Evolutionary conservation across 2,329 filamentous ascomycete species (phyloP), one percentile per base, ranked within the genome.

Genomic region (Pseudopyricularia cyperi): DNA sequence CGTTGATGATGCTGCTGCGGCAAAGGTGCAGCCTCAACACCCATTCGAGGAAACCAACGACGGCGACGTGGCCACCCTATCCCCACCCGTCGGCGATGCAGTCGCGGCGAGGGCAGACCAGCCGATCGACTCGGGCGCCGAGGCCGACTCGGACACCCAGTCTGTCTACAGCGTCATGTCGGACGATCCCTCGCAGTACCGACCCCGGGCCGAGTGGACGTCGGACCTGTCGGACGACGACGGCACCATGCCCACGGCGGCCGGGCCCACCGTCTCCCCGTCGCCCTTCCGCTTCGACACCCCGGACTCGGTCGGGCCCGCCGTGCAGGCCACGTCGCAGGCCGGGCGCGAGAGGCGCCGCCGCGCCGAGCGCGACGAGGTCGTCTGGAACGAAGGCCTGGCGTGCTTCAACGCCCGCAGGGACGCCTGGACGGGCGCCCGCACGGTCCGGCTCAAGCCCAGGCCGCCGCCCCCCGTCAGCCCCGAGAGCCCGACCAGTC

Each of bases 401-500:
- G 77, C 82, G n/a, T 85, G 85, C 63, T 97, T 88, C 67, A 78
- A 83, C 54, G 79, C 83, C 30, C 75, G 87, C 54, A 77, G 90
- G 48, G 82, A 95, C 67, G 82, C 81, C 7, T 97, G 91, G 91
- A 91, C 89, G 1, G 84, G 86, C 32, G 90, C 89, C 32, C 77
- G 77, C 56, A 75, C 71, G 11, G 77, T 76, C 34, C 75, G 75
- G 47, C 65, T 80, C 47, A 74, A 74, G 53, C 69, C 71, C 39
- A 77, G 75, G 57, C 66, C 71, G 5, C 39, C 28, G 28, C 28
- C 30, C 58, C 28, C 30, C 58, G 12, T 61, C 59, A n/a, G 53
- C 7, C 58, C 70, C 1, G 62, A 67, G 5, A 69, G 71, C 5
- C 66, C 71, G 2, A 54, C 70, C 8, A 73, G 73, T 11, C 65